Evolutionary conservation across 805 yeast species (phyloP).

Genomic region (Metschnikowia borealis): DNA sequence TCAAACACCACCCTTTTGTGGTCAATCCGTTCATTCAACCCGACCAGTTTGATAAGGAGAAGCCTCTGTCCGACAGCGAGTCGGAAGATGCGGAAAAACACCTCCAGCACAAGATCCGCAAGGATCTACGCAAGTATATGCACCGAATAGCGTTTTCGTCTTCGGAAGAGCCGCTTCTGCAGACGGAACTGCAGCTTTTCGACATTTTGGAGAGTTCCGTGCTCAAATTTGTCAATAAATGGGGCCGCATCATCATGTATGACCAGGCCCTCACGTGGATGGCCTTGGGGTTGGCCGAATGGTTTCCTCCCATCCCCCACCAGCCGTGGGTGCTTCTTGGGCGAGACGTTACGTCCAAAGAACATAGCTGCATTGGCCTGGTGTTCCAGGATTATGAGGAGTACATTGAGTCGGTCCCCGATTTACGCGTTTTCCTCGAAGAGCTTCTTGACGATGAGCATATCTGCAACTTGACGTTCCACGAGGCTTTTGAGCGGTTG

Average conservation of each 20-base stretch:
- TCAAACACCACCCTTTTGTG: slow-evolving; percentile 84
- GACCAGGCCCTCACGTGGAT: slow-evolving; percentile 85
- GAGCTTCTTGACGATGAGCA: slow-evolving; percentile 27
- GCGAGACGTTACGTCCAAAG: slow-evolving; percentile 35
- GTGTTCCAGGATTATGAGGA: slow-evolving; percentile 37
- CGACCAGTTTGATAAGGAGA: slow-evolving; percentile 31
- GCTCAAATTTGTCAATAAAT: slow-evolving; percentile 60
- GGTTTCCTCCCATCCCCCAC: slow-evolving; percentile 67
- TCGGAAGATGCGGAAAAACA: slow-evolving; percentile 20
- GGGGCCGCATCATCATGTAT: slow-evolving; percentile 76
- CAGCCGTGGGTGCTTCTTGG: slow-evolving; percentile 55
- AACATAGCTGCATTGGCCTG: slow-evolving; percentile 29
- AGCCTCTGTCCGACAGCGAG: slow-evolving; percentile 10
- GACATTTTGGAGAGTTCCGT: slow-evolving; percentile 58
- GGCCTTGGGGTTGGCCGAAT: slow-evolving; percentile 82
- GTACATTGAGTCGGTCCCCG: slow-evolving; percentile 32
- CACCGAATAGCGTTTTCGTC: slow-evolving; percentile 38
- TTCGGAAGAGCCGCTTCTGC: slow-evolving; percentile 26
- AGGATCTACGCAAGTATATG: slow-evolving; percentile 61
- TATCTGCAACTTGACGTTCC: slow-evolving; percentile 45
- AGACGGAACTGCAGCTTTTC: slow-evolving; percentile 51
- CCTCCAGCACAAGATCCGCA: slow-evolving; percentile 37
- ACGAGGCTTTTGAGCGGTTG: slow-evolving; percentile 70
- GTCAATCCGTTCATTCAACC: slow-evolving; percentile 68
- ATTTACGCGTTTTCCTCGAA: slow-evolving; percentile 21